Evolutionary conservation across 768 basidiomycete genomes (phyloP).

Genomic region (Fomitopsis serialis): DNA sequence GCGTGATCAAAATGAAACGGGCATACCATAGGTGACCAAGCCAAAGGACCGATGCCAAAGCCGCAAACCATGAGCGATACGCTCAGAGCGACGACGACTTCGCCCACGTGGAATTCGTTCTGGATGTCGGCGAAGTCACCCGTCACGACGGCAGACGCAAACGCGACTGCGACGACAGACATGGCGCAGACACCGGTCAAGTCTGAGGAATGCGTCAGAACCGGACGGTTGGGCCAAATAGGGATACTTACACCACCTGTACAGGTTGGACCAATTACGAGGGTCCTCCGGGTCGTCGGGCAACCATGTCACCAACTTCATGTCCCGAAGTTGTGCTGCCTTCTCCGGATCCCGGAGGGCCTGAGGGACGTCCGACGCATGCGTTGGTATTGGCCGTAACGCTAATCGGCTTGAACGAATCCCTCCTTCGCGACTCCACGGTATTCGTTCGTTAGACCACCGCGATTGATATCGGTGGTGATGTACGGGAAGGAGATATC

Average conservation of each 20-base stretch:
- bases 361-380: slow-evolving; percentile 14
- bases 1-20: not conserved
- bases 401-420: slow-evolving; percentile 23
- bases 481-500: slow-evolving; percentile 26
- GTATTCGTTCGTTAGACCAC: slow-evolving; percentile 30
- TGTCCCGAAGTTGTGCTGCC: slow-evolving; percentile 24
- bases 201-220: slow-evolving; percentile 12
- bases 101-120: slow-evolving; percentile 25
- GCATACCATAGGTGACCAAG: slow-evolving; percentile 25
- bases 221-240: not conserved
- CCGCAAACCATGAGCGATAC: slow-evolving; percentile 34
- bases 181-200: slow-evolving; percentile 26
- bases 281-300: slow-evolving; percentile 36
- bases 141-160: slow-evolving; percentile 32
- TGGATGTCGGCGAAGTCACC: slow-evolving; percentile 31
- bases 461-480: slow-evolving; percentile 21
- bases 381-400: slow-evolving; percentile 24
- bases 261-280: slow-evolving; percentile 27
- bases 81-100: slow-evolving; percentile 28
- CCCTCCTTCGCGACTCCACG: slow-evolving; percentile 25
- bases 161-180: slow-evolving; percentile 31
- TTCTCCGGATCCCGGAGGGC: slow-evolving; percentile 30
- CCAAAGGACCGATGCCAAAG: slow-evolving; percentile 26
- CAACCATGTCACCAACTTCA: slow-evolving; percentile 32
- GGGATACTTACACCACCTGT: slow-evolving; percentile 28